phyloP scores from a whole-genome alignment of 129 eudicot genomes.

The Chrysanthemum seticuspe region DNA sequence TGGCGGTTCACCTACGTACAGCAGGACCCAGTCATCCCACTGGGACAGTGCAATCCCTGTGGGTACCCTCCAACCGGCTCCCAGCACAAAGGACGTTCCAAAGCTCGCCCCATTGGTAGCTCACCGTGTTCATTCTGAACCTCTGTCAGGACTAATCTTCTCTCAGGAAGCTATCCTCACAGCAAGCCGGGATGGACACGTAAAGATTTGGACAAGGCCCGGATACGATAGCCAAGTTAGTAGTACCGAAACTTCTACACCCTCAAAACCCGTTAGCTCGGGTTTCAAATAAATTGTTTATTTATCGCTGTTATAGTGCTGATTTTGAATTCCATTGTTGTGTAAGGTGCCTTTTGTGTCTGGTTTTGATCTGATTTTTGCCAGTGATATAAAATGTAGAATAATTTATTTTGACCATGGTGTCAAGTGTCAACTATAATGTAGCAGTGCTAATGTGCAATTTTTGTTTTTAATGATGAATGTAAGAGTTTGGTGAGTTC shows the following conservation, averaged over 20 bases:
- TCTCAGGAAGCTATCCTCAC: slow-evolving; percentile 64
- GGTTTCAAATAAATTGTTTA: slow-evolving; percentile 22
- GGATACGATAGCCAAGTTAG: slow-evolving; percentile 40
- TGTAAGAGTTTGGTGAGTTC: background rate
- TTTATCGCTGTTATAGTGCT: background rate
- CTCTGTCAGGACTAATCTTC: slow-evolving; percentile 70
- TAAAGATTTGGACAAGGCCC: slow-evolving; percentile 81
- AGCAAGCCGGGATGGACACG: slow-evolving; percentile 72
- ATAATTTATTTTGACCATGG: slow-evolving; percentile 26
- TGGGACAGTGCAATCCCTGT: slow-evolving; percentile 62
- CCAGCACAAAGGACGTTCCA: slow-evolving; percentile 80
- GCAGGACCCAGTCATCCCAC: slow-evolving; percentile 67
- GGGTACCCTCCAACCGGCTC: slow-evolving; percentile 81
- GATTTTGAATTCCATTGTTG: slow-evolving; percentile 5
- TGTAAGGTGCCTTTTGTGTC: background rate
- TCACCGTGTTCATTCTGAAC: slow-evolving; percentile 79
- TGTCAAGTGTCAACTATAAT: slow-evolving; percentile 10
- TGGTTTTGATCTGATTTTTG: slow-evolving; percentile 15
- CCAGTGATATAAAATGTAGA: slow-evolving; percentile 15
- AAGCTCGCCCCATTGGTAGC: slow-evolving; percentile 82
- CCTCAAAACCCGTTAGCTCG: slow-evolving; percentile 24
- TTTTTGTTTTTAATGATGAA: background rate
- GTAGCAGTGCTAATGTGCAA: background rate
- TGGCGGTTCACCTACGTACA: slow-evolving; percentile 86
- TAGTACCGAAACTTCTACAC: slow-evolving; percentile 32